A percentile compares a stretch with the other conserved stretches of the same genome.
phyloP scores from a whole-genome alignment of 768 basidiomycete genomes.

The Boletus eberwhitei region DNA sequence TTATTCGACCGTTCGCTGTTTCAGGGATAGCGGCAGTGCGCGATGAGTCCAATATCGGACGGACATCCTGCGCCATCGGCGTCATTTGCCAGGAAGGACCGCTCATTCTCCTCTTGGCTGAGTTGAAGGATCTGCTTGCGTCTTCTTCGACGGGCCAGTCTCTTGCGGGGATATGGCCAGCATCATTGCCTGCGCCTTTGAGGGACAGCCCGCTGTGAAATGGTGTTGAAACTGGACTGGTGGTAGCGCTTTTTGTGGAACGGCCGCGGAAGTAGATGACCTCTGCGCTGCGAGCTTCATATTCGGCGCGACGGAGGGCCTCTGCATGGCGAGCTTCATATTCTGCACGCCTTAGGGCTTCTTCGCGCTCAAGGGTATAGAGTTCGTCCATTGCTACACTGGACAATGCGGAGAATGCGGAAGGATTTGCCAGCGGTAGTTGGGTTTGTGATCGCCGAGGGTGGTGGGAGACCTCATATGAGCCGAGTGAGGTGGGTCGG shows the following conservation, averaged over 20 bases:
- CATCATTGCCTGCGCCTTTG: slow-evolving; percentile 33
- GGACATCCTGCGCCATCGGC: slow-evolving; percentile 35
- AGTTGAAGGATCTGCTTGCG: slow-evolving; percentile 21
- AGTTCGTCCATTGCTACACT: slow-evolving; percentile 86
- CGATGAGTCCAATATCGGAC: slow-evolving; percentile 19
- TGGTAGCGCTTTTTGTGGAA: slow-evolving; percentile 63
- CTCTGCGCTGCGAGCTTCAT: slow-evolving; percentile 51
- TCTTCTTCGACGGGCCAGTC: slow-evolving; percentile 33
- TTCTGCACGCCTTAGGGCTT: slow-evolving; percentile 81
- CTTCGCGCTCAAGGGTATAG: slow-evolving; percentile 82
- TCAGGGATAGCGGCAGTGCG: slow-evolving; percentile 17
- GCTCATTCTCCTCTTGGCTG: slow-evolving; percentile 46
- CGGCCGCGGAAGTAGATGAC: slow-evolving; percentile 35
- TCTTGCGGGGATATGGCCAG: slow-evolving; percentile 40
- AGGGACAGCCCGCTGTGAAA: slow-evolving; percentile 26
- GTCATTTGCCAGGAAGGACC: slow-evolving; percentile 57
- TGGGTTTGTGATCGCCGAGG: slow-evolving; percentile 29
- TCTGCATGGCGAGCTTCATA: slow-evolving; percentile 79
- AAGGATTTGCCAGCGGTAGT: slow-evolving; percentile 30
- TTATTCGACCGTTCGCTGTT: slow-evolving; percentile 12
- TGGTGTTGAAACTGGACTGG: slow-evolving; percentile 56
- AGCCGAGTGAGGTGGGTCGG: slow-evolving; percentile 49
- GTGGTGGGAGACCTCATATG: slow-evolving; percentile 39
- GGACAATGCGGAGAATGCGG: slow-evolving; percentile 67
- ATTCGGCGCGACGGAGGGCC: slow-evolving; percentile 61